phyloP scores from a whole-genome alignment of 345 rosid species.

The Eucalyptus pauciflora region DNA sequence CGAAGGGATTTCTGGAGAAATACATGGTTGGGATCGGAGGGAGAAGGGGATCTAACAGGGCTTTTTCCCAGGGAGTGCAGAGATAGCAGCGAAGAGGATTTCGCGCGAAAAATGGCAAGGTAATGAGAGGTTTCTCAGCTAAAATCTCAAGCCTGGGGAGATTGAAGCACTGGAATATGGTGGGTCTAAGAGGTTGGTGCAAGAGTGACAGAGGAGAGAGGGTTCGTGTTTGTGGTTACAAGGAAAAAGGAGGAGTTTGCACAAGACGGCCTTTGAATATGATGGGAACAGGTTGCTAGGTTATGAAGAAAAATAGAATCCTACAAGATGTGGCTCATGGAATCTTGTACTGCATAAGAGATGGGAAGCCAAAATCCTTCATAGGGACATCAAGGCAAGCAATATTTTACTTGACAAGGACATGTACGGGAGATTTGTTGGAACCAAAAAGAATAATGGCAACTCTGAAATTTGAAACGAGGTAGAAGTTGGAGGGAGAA shows the following conservation, averaged over 20 bases:
- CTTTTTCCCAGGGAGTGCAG: constrained; percentile 33
- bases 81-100: constrained; percentile 67
- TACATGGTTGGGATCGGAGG: constrained; percentile 66
- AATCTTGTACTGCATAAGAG: constrained; percentile 55
- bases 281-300: constrained; percentile 23
- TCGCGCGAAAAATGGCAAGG: constrained; percentile 48
- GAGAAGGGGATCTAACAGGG: constrained; percentile 77
- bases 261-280: constrained; percentile 33
- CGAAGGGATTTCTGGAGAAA: constrained; percentile 51
- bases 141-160: constrained; percentile 75
- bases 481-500: too few species aligned
- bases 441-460: too few species aligned
- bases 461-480: too few species aligned
- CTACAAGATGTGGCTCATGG: constrained; percentile 62
- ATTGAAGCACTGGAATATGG: constrained; percentile 56
- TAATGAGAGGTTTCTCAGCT: constrained; percentile 58
- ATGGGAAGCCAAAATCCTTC: constrained; percentile 69
- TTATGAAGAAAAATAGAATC: constrained; percentile 32
- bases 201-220: constrained; percentile 47
- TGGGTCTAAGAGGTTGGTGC: constrained; percentile 39
- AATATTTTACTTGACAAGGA: constrained; percentile 70
- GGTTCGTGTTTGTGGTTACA: constrained; percentile 67
- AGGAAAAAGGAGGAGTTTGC: constrained; percentile 66
- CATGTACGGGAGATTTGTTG: constrained; percentile 42
- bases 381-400: constrained; percentile 76